Percentiles rank a stretch among this genome's conserved stretches.
phyloP scores from a whole-genome alignment of 768 basidiomycete species.

The Russula earlei region DNA sequence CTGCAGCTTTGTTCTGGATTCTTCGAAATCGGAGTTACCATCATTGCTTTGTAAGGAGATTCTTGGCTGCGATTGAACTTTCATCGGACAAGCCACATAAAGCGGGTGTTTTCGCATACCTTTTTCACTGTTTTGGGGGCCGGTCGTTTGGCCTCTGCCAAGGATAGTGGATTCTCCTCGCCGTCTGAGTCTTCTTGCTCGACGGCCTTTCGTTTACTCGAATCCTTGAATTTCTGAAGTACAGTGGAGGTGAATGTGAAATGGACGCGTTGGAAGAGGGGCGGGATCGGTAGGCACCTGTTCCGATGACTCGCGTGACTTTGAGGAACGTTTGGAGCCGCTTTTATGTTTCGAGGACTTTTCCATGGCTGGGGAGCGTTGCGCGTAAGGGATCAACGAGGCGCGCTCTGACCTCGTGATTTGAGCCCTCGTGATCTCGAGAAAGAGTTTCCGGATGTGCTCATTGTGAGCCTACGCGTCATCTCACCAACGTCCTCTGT shows the following conservation, averaged over 20 bases:
- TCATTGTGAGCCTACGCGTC: constrained; percentile 11
- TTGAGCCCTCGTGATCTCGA: not conserved
- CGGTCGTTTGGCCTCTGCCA: not conserved
- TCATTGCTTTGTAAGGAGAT: not conserved
- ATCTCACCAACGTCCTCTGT: not conserved
- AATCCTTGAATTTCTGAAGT: not conserved
- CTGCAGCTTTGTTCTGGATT: not conserved
- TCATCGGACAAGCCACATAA: not conserved
- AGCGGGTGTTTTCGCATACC: not conserved
- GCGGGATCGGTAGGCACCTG: not conserved
- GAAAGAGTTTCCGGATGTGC: constrained; percentile 10
- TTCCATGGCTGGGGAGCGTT: not conserved
- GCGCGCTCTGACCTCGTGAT: not conserved
- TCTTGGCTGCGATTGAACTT: constrained; percentile 2
- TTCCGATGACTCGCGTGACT: not conserved
- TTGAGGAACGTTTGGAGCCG: not conserved
- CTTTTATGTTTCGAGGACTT: not conserved
- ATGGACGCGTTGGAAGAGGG: not conserved
- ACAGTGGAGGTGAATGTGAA: not conserved
- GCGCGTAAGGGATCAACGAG: not conserved
- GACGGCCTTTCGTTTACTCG: constrained; percentile 1
- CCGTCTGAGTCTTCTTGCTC: not conserved
- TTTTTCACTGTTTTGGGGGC: constrained; percentile 10
- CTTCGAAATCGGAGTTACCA: not conserved
- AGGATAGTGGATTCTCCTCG: not conserved